Percentiles rank a stretch among this genome's conserved stretches.
Evolutionary conservation across 176 grass and related monocot species (phyloP).

Genomic region (Alopecurus myosuroides): DNA sequence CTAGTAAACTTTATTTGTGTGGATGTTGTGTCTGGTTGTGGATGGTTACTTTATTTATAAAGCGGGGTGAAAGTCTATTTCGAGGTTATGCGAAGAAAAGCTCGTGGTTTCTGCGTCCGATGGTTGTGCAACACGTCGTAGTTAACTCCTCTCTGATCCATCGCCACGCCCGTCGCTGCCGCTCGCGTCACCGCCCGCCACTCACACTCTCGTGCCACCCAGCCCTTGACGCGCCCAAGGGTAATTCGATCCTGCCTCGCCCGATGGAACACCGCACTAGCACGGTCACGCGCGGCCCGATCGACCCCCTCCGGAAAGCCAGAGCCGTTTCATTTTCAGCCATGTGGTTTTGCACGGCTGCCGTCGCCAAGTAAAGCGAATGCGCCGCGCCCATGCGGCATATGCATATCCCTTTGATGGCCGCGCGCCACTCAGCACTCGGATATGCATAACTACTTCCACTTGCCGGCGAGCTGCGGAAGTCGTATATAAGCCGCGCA

Average conservation of each 20-base stretch:
- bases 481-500: background rate
- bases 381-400: background rate
- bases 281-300: background rate
- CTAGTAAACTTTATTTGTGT: too few species aligned
- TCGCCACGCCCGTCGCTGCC: background rate
- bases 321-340: constrained; percentile 33
- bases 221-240: constrained; percentile 41
- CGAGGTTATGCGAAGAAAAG: too few species aligned
- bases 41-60: too few species aligned
- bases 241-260: background rate
- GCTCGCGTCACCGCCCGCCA: background rate
- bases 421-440: background rate
- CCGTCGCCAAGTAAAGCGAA: background rate
- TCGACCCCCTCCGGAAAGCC: constrained; percentile 5
- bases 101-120: background rate
- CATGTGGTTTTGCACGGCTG: background rate
- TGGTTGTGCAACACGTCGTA: background rate
- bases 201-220: constrained; percentile 7
- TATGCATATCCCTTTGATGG: background rate
- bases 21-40: too few species aligned
- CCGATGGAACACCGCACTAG: background rate
- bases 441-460: constrained; percentile 2
- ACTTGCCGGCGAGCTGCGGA: background rate
- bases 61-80: too few species aligned
- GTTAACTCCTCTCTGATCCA: background rate